Base-by-base conservation (phyloP, 352 stramenopile species). In the Pythium myriotylum region DNA sequence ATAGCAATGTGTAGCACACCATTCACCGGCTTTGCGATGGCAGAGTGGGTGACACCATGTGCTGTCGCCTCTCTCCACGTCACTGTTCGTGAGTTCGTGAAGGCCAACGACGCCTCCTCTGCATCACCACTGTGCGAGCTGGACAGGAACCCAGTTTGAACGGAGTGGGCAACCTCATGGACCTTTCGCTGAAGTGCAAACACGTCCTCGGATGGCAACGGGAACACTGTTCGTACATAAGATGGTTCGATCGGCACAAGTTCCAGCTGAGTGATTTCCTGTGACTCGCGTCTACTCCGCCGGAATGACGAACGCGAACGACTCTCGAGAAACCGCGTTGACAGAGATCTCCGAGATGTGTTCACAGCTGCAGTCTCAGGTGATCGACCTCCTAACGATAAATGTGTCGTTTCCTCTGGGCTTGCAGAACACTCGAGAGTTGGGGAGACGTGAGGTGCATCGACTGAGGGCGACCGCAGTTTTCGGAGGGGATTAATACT, bases 141-240 rank as follows among this genome's bases (percentile, higher is more conserved):
- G 26, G 79, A 84, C 35, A 87, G 74, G 50, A 90, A 90, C 1
- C 81, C 81, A 23, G 74, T 86, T 32, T 85, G 76, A 16, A 90
- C 81, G n/a, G 83, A 80, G 37, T 88, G 76, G 0, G 81, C 81
- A 14, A 90, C 81, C 45, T 90, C 81, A 59, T 88, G 84, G n/a
- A 90, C 78, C 59, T 90, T 88, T 19, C 80, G 80, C 42, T 92
- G 82, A 12, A 85, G 64, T 6, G 76, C 80, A 17, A 84, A 89
- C 2, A 85, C 68, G 56, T 92, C 82, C 48, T 88, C 78, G 1
- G 78, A 86, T 14, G 82, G 82, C 17, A 92, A 39, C 22, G 82
- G 83, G 62, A 92, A 92, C 14, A 92, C 81, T 0, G 81, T 88
- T 4, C 76, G 80, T 47, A 92, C 84, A 20, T 68, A 78, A 12